Evolutionary conservation across 257 asterid species (phyloP), one percentile per base, ranked within the genome.

Genomic region (Marsdenia floribunda): DNA sequence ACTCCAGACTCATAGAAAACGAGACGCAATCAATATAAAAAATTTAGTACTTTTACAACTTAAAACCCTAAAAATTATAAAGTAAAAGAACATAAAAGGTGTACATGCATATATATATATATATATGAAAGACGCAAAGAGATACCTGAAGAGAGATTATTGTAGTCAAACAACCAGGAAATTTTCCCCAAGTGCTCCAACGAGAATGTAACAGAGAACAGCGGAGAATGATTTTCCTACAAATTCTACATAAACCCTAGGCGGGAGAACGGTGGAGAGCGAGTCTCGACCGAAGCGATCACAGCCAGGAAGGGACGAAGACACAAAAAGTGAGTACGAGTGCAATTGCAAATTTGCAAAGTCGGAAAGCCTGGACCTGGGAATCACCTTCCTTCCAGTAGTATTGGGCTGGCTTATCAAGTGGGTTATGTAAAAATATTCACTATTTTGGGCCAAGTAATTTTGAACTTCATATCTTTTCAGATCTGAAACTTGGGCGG

Each of bases 181-280:
- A 15, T 52, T 26, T 40, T 21, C 22, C 4, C 19, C 69, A 35
- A 64, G 49, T 12, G 47, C 69, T 35, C 47, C 47, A 37, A 64
- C 68, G 13, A 64, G 69, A 64, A 35, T 16, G 42, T 5, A 33
- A 6, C 0, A 1, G 47, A 37, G 24, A 37, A 1, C 3, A 64
- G 19, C 24, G 69, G 24, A 16, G 4, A 18, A 70, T 1, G 53
- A 37, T 3, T 7, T 19, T 6, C 24, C 9, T 35, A 22, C 37
- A 71, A 71, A 71, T 52, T 16, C 46, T 19, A 18, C 33, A 71
- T 15, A 71, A 71, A 71, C 75, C 74, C 75, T 71, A 71, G 33
- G 64, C 11, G 21, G 74, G 26, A 16, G 8, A 7, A 14, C 3
- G 9, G 38, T 21, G 0, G 18, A 18, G 49, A 26, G 16, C 12